Evolutionary conservation across 768 basidiomycete species (phyloP).

Genomic region (Mycena vulgaris): DNA sequence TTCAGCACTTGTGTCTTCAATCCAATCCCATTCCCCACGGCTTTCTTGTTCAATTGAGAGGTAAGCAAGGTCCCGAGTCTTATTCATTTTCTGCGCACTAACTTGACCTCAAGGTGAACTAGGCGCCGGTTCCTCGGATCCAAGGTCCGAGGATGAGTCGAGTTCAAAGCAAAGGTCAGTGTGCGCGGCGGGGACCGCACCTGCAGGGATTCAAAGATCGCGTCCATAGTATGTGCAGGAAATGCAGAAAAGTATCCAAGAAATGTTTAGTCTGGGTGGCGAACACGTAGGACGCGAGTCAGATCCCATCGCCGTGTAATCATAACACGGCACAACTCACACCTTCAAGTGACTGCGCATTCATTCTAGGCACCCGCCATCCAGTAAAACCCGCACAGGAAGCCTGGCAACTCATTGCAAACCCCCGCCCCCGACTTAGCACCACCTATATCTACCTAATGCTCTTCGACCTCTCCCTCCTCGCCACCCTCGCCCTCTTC

Average conservation of each 20-base stretch:
- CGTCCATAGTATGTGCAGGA: no score
- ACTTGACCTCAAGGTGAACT: no score
- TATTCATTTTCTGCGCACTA: no score
- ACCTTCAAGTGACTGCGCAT: background rate
- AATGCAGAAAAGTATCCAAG: constrained; percentile 23
- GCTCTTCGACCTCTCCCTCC: constrained; percentile 33
- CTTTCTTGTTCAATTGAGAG: no score
- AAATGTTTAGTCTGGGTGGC: constrained; percentile 4
- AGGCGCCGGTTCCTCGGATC: no score
- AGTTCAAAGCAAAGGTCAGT: no score
- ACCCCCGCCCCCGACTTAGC: background rate
- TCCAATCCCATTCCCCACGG: no score
- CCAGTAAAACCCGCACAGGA: background rate
- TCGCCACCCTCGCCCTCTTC: constrained; percentile 18
- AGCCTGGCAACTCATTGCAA: background rate
- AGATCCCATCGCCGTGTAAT: constrained; percentile 17
- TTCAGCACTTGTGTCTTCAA: no score
- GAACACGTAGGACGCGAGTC: no score
- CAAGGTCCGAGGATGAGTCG: no score
- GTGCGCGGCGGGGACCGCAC: constrained; percentile 49
- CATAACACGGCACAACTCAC: background rate
- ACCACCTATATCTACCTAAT: constrained; percentile 11
- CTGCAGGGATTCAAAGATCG: constrained; percentile 61
- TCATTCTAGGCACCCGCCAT: background rate
- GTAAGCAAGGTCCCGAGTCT: no score